phyloP scores from a whole-genome alignment of 768 basidiomycete genomes.

The Holtermanniella nyarrowii region DNA sequence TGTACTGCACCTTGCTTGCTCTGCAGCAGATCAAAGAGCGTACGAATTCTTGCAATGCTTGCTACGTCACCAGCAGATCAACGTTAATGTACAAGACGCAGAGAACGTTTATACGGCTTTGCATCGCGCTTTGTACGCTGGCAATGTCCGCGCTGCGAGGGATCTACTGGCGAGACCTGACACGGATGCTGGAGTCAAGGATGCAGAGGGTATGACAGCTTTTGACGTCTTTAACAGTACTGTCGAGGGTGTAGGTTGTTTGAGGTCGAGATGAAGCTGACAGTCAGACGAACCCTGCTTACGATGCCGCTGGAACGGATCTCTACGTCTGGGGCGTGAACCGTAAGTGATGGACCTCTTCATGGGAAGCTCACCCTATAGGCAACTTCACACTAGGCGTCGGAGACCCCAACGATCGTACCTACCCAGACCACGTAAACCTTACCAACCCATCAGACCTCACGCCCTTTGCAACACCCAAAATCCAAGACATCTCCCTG shows the following conservation, averaged over 20 bases:
- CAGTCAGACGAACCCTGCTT: conserved; percentile 38
- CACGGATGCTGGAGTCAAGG: conserved; percentile 62
- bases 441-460: conserved; percentile 41
- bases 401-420: conserved; percentile 66
- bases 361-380: conserved; percentile 1
- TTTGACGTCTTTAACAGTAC: conserved; percentile 92
- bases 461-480: conserved; percentile 53
- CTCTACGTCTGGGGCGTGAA: conserved; percentile 84
- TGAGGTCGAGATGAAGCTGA: conserved; percentile 11
- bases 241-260: conserved; percentile 48
- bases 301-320: conserved; percentile 45
- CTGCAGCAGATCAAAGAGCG: conserved; percentile 52
- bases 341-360: conserved; percentile 31
- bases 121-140: conserved; percentile 73
- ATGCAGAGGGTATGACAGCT: conserved; percentile 74
- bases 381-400: conserved; percentile 81
- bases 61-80: conserved; percentile 61
- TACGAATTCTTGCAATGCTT: conserved; percentile 69
- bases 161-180: conserved; percentile 66
- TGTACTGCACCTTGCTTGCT: conserved; percentile 70
- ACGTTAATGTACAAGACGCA: conserved; percentile 66
- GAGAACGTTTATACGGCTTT: conserved; percentile 89
- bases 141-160: conserved; percentile 52
- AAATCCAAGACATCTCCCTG: conserved; percentile 63
- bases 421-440: conserved; percentile 64